Evolutionary conservation across 2,329 filamentous ascomycete genomes (phyloP), one percentile per base, ranked within the genome.

Genomic region (Fusarium sp.): DNA sequence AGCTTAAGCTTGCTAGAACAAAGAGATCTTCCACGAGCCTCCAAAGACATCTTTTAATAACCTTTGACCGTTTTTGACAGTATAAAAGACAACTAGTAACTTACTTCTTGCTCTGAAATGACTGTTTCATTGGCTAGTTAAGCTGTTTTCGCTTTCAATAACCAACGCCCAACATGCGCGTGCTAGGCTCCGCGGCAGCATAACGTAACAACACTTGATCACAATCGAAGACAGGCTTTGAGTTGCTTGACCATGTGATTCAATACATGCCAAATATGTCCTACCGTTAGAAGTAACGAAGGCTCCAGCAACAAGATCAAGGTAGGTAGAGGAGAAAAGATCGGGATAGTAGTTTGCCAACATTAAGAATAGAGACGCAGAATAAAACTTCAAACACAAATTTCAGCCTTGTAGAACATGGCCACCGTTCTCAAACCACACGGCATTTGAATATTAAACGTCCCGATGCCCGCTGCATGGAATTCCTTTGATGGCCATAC

Each of bases 361-460:
- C 18, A 23, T 14, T 6, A 23, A 13, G 18, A 20, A 20, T 40
- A 40, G 38, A 42, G 2, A 9, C 6, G 38, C 6, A 42, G 18
- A 23, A 5, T 8, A 1, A 20, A 20, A 13, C 38, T 13, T 20
- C 10, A 13, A 13, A 8, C 6, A 20, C 11, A 3, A 20, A 13
- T 20, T 13, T 13, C 3, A 13, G 16, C 2, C 6, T 13, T 42
- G 16, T 13, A 20, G 6, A 6, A 20, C 8, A 42, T 42, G 2
- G 3, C 1, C 4, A 20, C 13, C 2, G 1, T 42, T 16, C n/a
- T 38, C 0, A 8, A 20, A 20, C 0, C 18, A 8, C 10, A 6
- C 2, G 6, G 16, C 16, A 6, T 20, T 6, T 20, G 6, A 14
- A 14, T 14, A 1, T 14, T 14, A 42, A 23, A 23, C 2, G 11